Conservation (phyloP, 2,329 filamentous ascomycete genomes). For the Penicillium expansum region DNA sequence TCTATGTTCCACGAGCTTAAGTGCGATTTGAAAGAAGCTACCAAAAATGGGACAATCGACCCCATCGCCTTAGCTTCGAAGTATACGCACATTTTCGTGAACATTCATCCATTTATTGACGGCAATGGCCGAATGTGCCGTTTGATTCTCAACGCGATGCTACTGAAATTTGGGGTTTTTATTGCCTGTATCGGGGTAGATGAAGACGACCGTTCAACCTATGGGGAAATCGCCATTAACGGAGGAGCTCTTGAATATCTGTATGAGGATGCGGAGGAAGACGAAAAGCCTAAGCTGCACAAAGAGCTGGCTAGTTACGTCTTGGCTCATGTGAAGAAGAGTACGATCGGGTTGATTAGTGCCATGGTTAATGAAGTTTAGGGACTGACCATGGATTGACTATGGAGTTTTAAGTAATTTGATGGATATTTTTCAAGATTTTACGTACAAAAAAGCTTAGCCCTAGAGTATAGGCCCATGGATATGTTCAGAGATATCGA, state of each 20-base stretch:
- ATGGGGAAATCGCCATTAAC: not conserved
- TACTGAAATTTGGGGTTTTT: not conserved
- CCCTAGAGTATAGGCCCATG: no score
- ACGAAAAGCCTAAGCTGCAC: not conserved
- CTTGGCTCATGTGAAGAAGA: not conserved
- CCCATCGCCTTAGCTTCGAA: slow-evolving; percentile 5
- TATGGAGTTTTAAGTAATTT: no score
- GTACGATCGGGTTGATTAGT: not conserved
- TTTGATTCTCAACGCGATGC: not conserved
- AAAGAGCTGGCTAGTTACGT: not conserved
- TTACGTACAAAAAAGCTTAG: no score
- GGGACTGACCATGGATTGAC: not conserved
- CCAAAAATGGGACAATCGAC: not conserved
- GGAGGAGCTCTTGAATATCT: not conserved
- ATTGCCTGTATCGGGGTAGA: not conserved
- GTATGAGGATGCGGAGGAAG: not conserved
- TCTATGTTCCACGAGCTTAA: slow-evolving; percentile 7
- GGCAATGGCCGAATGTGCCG: not conserved
- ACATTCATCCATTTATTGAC: slow-evolving; percentile 8
- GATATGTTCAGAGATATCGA: no score
- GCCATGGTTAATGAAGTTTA: not conserved
- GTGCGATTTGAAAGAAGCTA: slow-evolving; percentile 1
- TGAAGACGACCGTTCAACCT: not conserved
- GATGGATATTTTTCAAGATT: no score
- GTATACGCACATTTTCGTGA: slow-evolving; percentile 5